These are phyloP conservation scores for Trichosporon inkin DNA, from an alignment of 1,284 basidiomycete species.

Conservation along the genomic window DNA sequence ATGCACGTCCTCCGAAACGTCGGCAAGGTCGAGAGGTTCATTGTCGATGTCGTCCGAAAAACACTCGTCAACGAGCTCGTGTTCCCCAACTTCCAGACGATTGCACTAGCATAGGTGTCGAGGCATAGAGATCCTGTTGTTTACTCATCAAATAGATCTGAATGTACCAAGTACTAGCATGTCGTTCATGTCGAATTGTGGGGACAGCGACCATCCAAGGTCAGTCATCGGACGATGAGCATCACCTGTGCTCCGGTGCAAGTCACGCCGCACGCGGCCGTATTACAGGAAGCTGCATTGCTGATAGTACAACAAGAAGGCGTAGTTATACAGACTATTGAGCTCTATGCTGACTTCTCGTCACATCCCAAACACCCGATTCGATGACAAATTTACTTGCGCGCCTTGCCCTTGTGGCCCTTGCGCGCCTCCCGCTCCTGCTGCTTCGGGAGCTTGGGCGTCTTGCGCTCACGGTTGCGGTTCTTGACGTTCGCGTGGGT, in stretches of 20 bases:
- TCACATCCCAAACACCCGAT: background rate
- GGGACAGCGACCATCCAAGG: too few species aligned
- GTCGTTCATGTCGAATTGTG: background rate
- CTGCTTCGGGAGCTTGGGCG: slow-evolving; percentile 34
- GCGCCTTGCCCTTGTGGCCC: slow-evolving; percentile 5
- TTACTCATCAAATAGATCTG: slow-evolving; percentile 1
- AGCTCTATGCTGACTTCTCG: background rate
- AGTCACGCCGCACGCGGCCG: background rate
- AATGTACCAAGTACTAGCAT: background rate
- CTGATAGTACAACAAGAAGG: background rate
- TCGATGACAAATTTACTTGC: slow-evolving; percentile 11
- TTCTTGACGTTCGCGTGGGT: slow-evolving; percentile 82
- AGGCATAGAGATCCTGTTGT: background rate
- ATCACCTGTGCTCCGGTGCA: too few species aligned
- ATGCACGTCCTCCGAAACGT: slow-evolving; percentile 97
- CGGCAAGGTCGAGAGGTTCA: slow-evolving; percentile 90
- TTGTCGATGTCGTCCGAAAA: slow-evolving; percentile 89
- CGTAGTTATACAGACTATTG: slow-evolving; percentile 3
- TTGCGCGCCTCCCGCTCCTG: slow-evolving; percentile 21
- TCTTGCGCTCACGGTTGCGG: slow-evolving; percentile 57
- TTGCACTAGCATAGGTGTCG: slow-evolving; percentile 45
- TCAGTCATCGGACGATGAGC: too few species aligned
- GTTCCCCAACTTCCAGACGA: slow-evolving; percentile 87
- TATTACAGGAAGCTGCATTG: slow-evolving; percentile 4
- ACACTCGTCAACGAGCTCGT: slow-evolving; percentile 90